Conservation (phyloP, 768 basidiomycete species). For the Polyporus arcularius region DNA sequence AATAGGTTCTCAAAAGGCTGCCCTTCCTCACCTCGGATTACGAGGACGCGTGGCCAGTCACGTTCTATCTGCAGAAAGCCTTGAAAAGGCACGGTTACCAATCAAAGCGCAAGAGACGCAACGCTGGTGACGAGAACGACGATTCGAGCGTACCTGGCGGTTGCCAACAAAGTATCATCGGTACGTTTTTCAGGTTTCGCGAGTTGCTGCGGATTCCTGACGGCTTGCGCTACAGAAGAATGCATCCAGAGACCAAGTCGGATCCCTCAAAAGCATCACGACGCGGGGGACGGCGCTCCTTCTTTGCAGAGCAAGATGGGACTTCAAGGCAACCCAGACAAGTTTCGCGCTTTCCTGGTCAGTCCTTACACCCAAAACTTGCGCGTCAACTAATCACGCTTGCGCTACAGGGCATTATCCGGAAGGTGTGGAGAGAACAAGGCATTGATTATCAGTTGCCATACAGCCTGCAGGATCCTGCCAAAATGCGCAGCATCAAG, state of each 20-base stretch:
- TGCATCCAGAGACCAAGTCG: too few relatives aligned
- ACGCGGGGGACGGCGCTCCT: too few relatives aligned
- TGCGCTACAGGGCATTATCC: background rate
- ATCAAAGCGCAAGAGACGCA: background rate
- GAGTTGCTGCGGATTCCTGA: too few relatives aligned
- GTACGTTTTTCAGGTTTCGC: too few relatives aligned
- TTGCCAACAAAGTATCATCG: too few relatives aligned
- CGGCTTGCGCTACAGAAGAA: too few relatives aligned
- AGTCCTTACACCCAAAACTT: too few relatives aligned
- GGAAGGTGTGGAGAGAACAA: background rate
- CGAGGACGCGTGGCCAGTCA: conserved; percentile 7
- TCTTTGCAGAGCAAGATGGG: too few relatives aligned
- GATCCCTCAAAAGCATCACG: too few relatives aligned
- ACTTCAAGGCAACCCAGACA: too few relatives aligned
- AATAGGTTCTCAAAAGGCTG: background rate
- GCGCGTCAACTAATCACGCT: background rate
- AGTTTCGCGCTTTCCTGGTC: too few relatives aligned
- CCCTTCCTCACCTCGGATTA: background rate
- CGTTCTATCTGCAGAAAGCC: background rate
- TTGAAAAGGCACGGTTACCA: background rate
- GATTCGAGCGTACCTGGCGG: too few relatives aligned
- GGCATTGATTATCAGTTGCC: background rate
- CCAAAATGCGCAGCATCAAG: background rate
- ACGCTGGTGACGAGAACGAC: background rate
- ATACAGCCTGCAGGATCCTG: background rate